Evolutionary conservation across 2,329 filamentous ascomycete genomes (phyloP).

Genomic region (Penicillium sp.): DNA sequence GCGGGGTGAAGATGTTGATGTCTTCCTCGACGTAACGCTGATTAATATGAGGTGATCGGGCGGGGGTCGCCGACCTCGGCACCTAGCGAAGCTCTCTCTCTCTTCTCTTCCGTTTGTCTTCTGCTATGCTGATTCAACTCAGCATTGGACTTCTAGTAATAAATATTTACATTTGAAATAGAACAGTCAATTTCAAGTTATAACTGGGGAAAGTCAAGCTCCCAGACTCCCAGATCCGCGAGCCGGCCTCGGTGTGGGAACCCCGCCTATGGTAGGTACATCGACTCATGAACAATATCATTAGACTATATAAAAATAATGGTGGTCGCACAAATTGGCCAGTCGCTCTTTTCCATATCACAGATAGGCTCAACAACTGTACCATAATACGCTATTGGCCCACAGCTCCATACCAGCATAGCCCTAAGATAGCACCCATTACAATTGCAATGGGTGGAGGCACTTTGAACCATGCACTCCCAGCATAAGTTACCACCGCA

Average conservation of each 20-base stretch:
- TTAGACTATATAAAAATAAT: too few relatives aligned
- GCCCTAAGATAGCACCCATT: conserved; percentile 47
- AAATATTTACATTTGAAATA: neutral
- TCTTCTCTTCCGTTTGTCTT: neutral
- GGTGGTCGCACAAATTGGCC: neutral
- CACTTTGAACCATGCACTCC: conserved; percentile 50
- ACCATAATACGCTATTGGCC: conserved; percentile 7
- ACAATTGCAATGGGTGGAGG: conserved; percentile 47
- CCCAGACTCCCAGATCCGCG: neutral
- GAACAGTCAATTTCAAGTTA: neutral
- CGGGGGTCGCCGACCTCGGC: conserved; percentile 1
- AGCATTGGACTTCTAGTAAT: neutral
- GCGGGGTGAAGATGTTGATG: neutral
- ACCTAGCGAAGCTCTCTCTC: neutral
- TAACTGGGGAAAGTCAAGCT: neutral
- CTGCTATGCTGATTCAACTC: neutral
- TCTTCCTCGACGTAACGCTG: conserved; percentile 1
- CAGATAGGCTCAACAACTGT: neutral
- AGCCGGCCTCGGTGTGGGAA: neutral
- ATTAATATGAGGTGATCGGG: conserved; percentile 8
- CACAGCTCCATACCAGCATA: conserved; percentile 50
- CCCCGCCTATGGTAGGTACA: neutral
- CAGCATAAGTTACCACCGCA: conserved; percentile 51
- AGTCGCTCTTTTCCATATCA: too few relatives aligned
- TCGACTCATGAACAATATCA: too few relatives aligned